Base-by-base conservation (phyloP, 1,284 basidiomycete species). In the Trichosporon asahii region DNA sequence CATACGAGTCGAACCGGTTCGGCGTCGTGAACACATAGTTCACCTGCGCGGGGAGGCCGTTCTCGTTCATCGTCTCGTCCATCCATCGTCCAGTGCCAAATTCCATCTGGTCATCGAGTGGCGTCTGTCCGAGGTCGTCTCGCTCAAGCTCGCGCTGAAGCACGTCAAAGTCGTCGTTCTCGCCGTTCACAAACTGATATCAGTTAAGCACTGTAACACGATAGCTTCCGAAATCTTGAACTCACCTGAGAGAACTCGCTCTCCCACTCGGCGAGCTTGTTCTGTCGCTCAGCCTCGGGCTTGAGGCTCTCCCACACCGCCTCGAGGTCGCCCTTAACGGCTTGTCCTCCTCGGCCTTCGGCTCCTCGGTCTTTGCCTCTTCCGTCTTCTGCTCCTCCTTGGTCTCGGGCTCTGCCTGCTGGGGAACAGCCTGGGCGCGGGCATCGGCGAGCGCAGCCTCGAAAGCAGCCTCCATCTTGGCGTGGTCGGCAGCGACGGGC, bases 251-350 rank as follows among this genome's bases (percentile, higher is more conserved):
- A 91, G 77, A 95, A 93, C 80, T 95, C 90, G 8, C 90, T 89
- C 80, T 96, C 95, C 94, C 94, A 96, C 79, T 90, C 90, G 3
- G 90, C 88, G 64, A 93, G 81, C 73, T 93, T 89, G 77, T 89
- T 89, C 35, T 80, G 71, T 21, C 79, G 72, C 70, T 80, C 78
- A 2, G 78, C 79, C 85, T 83, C 60, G 85, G 87, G 78, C 71
- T 77, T 77, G 66, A 84, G 73, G 53, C 80, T 80, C 72, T 85
- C 79, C 84, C 84, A 85, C n/a, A 84, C 80, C 67, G 77, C 78
- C 35, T 85, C 84, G 37, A 85, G 79, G 66, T 84, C 83, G 33
- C 81, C 82, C 69, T 80, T 82, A 86, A 84, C 29, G 71, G 69
- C 27, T 18, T 23, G 40, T 68, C 67, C 40, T 70, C 60, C 23